phyloP scores from a whole-genome alignment of 78 protist species.

The Chrysochromulina tobinii region DNA sequence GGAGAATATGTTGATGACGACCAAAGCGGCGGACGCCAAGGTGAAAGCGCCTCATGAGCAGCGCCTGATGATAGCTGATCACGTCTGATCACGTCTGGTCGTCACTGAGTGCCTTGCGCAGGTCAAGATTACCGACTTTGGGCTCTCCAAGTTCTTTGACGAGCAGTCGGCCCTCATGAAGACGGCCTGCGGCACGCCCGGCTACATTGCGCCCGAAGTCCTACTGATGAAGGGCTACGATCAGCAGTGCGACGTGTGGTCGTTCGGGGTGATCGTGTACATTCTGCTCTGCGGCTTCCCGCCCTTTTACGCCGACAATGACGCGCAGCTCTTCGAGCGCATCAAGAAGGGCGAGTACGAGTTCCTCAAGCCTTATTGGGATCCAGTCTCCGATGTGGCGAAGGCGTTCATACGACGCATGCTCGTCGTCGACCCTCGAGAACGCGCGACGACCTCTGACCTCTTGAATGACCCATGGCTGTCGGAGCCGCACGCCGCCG shows the following conservation, averaged over 20 bases:
- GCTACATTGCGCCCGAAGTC: constrained; percentile 71
- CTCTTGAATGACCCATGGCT: no score
- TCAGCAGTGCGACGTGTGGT: constrained; percentile 47
- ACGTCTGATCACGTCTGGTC: no score
- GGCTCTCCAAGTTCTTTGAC: constrained; percentile 9
- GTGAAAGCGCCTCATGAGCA: neutral
- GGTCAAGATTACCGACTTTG: constrained; percentile 8
- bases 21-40: neutral
- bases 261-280: constrained; percentile 57
- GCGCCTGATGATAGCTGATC: no score
- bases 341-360: constrained; percentile 61
- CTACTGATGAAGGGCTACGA: constrained; percentile 30
- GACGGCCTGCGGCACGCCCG: constrained; percentile 21
- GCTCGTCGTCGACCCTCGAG: no score
- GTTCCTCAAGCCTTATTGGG: constrained; percentile 72
- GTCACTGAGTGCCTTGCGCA: no score
- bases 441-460: no score
- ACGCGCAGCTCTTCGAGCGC: constrained; percentile 44
- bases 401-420: neutral
- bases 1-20: constrained; percentile 24
- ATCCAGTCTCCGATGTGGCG: constrained; percentile 22
- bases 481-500: no score
- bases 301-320: constrained; percentile 64
- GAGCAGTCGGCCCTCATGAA: neutral
- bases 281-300: constrained; percentile 68